A percentile compares a stretch with the other conserved stretches of the same genome.
These are phyloP conservation scores for Coemansia erecta DNA, from an alignment of 192 early-diverging fungal species.

Conservation along the genomic window DNA sequence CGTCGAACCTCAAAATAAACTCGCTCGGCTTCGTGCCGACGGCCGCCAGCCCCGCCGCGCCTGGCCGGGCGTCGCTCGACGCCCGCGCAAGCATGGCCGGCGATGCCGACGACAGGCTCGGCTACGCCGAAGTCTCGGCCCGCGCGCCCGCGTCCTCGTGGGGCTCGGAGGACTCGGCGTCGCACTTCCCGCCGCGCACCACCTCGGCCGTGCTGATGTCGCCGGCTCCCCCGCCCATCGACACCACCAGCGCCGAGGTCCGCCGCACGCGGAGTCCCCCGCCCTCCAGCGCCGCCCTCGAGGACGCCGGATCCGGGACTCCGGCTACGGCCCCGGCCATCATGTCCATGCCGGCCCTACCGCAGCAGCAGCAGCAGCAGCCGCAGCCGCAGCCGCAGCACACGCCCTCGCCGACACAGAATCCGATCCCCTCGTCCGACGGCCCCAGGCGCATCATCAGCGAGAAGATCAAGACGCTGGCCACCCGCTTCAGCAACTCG, in stretches of 20 bases:
- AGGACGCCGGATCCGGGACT: background rate
- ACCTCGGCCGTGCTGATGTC: constrained; percentile 29
- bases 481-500: constrained; percentile 43
- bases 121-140: background rate
- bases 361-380: background rate
- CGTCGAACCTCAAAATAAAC: constrained; percentile 45
- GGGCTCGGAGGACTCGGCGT: constrained; percentile 2
- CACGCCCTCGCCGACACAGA: background rate
- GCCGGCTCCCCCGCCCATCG: constrained; percentile 20
- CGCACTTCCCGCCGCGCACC: constrained; percentile 45
- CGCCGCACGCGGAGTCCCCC: constrained; percentile 6
- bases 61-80: background rate
- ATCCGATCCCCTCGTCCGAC: constrained; percentile 7
- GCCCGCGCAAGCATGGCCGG: background rate
- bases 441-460: constrained; percentile 41
- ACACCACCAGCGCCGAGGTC: constrained; percentile 8
- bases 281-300: background rate
- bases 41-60: no score
- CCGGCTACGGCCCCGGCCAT: background rate
- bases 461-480: constrained; percentile 47
- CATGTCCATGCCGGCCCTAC: no score
- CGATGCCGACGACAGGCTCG: background rate
- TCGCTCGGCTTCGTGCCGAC: constrained; percentile 16
- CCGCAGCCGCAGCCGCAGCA: constrained; percentile 2
- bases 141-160: background rate